These are phyloP conservation scores for Hypoxylon trugodes DNA, from an alignment of 495 filamentous ascomycete genomes.

Conservation along the genomic window DNA sequence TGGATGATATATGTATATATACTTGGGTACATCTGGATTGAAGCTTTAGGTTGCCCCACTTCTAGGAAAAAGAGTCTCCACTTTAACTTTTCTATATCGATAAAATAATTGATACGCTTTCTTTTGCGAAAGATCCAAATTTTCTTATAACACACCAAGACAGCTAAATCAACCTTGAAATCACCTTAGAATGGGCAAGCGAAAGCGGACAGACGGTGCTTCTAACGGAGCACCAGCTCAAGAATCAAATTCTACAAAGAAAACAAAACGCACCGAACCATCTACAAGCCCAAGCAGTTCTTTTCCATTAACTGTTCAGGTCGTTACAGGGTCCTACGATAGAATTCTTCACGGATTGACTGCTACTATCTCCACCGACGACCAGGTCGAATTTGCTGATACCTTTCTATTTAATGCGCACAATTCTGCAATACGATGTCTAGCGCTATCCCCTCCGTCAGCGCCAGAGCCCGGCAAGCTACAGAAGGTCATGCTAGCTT, in stretches of 20 bases:
- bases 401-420: constrained; percentile 97
- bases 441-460: constrained; percentile 84
- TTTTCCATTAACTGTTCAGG: constrained; percentile 71
- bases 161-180: constrained; percentile 16
- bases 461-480: constrained; percentile 61
- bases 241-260: constrained; percentile 47
- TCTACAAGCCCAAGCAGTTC: constrained; percentile 40
- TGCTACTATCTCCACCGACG: constrained; percentile 64
- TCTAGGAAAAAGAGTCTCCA: constrained; percentile 21
- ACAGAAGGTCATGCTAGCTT: constrained; percentile 85
- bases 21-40: neutral
- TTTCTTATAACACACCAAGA: constrained; percentile 13
- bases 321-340: constrained; percentile 95
- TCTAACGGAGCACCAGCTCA: constrained; percentile 26
- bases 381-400: constrained; percentile 77
- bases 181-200: constrained; percentile 69
- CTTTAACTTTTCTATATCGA: constrained; percentile 28
- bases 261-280: constrained; percentile 47
- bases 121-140: neutral
- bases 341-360: constrained; percentile 91
- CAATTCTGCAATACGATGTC: constrained; percentile 84
- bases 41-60: neutral
- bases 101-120: neutral
- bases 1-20: too few species aligned
- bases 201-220: constrained; percentile 68